These are phyloP conservation scores for Tolypocladium pustulatum DNA, from an alignment of 2,329 filamentous ascomycete species.

Conservation along the genomic window DNA sequence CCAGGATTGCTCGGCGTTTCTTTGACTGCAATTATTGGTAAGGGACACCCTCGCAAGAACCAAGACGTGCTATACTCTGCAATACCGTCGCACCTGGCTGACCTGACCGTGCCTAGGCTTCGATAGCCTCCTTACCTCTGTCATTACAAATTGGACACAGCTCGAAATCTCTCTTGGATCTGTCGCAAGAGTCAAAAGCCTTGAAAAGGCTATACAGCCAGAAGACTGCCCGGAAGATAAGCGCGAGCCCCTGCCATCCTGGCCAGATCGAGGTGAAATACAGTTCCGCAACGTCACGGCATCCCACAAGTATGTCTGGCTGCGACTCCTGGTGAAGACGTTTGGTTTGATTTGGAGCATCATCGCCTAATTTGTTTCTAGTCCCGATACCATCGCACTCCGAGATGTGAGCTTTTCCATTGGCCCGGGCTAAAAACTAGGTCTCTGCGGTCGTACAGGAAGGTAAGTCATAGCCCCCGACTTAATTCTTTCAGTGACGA, in stretches of 20 bases:
- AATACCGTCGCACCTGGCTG: not conserved
- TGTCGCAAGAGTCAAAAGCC: not conserved
- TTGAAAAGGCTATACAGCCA: not conserved
- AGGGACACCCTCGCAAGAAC: not conserved
- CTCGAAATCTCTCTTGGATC: not conserved
- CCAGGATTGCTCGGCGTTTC: not conserved
- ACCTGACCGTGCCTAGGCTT: not conserved
- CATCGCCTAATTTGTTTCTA: not conserved
- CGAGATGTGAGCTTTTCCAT: not conserved
- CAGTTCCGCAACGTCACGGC: not conserved
- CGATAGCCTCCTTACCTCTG: not conserved
- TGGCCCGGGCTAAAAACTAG: constrained; percentile 12
- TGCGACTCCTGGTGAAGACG: not conserved
- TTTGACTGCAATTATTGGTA: not conserved
- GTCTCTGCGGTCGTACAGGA: constrained; percentile 16
- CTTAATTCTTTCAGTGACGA: not conserved
- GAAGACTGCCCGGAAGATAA: not conserved
- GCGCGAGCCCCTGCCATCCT: not conserved
- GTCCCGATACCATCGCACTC: not conserved
- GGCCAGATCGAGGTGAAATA: not conserved
- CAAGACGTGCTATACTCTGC: not conserved
- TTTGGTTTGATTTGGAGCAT: not conserved
- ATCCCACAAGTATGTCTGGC: not conserved
- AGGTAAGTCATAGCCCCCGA: not conserved
- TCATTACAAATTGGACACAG: not conserved